Evolutionary conservation across 202 grass and related monocot species (phyloP), one percentile per base, ranked within the genome.

Genomic region (Setaria viridis): DNA sequence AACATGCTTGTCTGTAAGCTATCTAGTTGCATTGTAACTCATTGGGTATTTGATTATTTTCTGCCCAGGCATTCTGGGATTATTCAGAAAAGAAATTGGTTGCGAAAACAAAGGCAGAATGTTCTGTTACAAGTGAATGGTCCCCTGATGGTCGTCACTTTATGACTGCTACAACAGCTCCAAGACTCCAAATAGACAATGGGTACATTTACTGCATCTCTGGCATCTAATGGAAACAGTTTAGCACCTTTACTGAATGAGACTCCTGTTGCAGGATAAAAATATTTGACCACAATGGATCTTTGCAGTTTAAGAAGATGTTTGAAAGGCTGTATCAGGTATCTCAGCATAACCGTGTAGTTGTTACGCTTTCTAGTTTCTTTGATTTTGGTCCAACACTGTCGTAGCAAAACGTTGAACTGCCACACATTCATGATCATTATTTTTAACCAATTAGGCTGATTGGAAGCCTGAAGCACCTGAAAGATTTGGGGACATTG

Each of bases 291-390:
- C 79, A 92, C 60, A 89, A 87, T 70, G 93, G 96, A 66, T 94
- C 91, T 63, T 82, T 95, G 53, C 92, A 91, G 83, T 99, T 94
- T 81, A 96, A 89, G 82, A 99, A 87, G 90, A 94, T 93, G 90
- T 99, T 96, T 88, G 85, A 88, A 87, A 99, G 82, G 76, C 81
- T 99, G 63, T 94, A 94, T 90, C 96, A 99, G 93, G 96, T 96
- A 76, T 80, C 29, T 73, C 56, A 78, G 53, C 11, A 63, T 79
- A 72, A 50, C 17, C 37, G 34, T 48, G 45, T 85, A 39, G 57
- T 85, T 60, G 0, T 79, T 78, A 19, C 62, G 46, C 7, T 15
- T 41, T 9, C 54, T 32, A 62, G 59, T 33, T 60, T 75, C 45
- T 66, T 34, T 48, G 42, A 45, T 84, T 55, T 55, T 71, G 46